Base-by-base conservation (phyloP, 1,284 basidiomycete genomes). In the Wolfiporia cocos region DNA sequence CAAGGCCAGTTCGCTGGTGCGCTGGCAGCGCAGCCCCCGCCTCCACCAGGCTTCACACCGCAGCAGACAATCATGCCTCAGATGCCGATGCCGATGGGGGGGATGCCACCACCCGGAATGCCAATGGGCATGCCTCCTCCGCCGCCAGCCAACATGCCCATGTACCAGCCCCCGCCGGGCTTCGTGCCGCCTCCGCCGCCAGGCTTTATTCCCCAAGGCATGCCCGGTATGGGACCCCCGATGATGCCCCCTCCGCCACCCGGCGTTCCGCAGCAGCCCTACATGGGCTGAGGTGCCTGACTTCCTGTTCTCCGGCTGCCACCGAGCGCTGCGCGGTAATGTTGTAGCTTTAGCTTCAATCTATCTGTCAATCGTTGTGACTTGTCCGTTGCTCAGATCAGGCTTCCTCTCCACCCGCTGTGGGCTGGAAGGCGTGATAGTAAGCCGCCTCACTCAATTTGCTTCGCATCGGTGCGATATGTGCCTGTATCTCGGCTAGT, bases 1-100 rank as follows among this genome's bases (percentile, higher is more conserved):
- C 86, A 86, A 67, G 90, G 88, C n/a, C 89, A 91, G 63, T 92
- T 90, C 58, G 89, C 87, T 5, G 89, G 89, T 34, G 81, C 74
- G 18, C 73, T 92, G 41, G 86, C 86, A 1, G 77, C 79, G 42
- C 78, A 80, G 1, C 75, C 79, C 11, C 77, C 85, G 0, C 80
- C 68, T 6, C 72, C 81, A 0, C 76, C 81, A 35, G 84, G 84
- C 9, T 86, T 86, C 47, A 71, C 78, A 0, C 74, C 77, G 17
- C 82, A 83, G 51, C 79, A 82, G 55, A 79, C 79, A 4, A 70
- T 82, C 37, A 65, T 78, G 50, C 73, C 74, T 5, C 43, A 41
- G 2, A 63, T 67, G 56, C 62, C 59, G 14, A 61, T 65, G 58
- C 51, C 49, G 26, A 67, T 68, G 66, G 57, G 55, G 39, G 57